Base-by-base conservation (phyloP, 2,329 filamentous ascomycete genomes). In the Fusarium musae region DNA sequence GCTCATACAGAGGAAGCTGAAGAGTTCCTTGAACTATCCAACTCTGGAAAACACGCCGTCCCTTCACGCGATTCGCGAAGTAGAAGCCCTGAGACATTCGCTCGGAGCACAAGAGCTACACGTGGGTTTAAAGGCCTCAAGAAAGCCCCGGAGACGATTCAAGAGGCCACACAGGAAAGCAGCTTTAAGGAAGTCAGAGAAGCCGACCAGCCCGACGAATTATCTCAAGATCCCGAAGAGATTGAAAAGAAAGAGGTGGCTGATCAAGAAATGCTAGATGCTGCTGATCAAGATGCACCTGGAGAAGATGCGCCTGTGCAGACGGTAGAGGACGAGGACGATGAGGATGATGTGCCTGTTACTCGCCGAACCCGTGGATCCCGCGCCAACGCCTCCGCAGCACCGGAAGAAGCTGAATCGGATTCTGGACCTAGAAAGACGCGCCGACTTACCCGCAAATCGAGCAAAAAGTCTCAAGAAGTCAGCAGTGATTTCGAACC, bases 401-500 rank as follows among this genome's bases (percentile, higher is more conserved):
- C 79, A 34, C 69, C 70, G 43, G 78, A 80, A n/a, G 80, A 82
- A 54, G 74, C 62, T 10, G 79, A 79, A 42, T 78, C 78, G 16
- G 78, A 79, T 17, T 78, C 76, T n/a, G 77, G 79, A n/a, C 80
- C 77, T 10, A 70, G 77, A 32, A 78, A 80, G 46, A 78, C 82
- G 30, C 83, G 87, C 30, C 87, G 87, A 10, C 79, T 89, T 50
- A 89, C 83, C 17, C 85, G 83, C 60, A 85, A 83, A 62, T 84
- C 82, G 19, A 83, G 82, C 57, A 85, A 84, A 46, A 84, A 84
- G 70, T 85, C 85, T 11, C 85, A 88, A 63, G 88, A 90, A 65
- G 86, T 85, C 9, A 90, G 88, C 58, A 90, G 88, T 74, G 89
- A 91, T 72, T 91, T 90, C 74, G 89, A 91, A 61, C 89, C 89